Conservation (phyloP, 2,329 filamentous ascomycete genomes). For the Escovopsis sp. region DNA sequence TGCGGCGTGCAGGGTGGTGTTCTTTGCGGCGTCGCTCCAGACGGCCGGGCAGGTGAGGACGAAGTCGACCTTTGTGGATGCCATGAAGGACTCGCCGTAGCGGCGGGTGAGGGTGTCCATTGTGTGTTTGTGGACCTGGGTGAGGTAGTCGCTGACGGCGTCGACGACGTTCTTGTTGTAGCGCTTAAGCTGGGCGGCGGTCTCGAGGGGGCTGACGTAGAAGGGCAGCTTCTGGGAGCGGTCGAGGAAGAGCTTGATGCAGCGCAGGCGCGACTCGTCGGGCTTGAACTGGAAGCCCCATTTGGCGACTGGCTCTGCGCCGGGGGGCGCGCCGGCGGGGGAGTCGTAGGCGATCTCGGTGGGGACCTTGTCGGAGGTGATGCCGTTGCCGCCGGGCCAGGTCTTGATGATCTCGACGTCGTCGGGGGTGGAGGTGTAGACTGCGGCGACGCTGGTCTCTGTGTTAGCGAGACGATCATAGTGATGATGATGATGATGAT, state of each 20-base stretch:
- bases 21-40: slow-evolving; percentile 77
- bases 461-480: no score
- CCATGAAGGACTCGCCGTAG: slow-evolving; percentile 69
- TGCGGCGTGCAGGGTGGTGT: slow-evolving; percentile 63
- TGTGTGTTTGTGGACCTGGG: slow-evolving; percentile 60
- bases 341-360: slow-evolving; percentile 52
- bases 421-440: slow-evolving; percentile 62
- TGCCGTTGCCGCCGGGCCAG: slow-evolving; percentile 72
- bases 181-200: slow-evolving; percentile 58
- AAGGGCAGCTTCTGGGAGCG: slow-evolving; percentile 67
- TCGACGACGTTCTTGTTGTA: slow-evolving; percentile 66
- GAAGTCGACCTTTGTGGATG: slow-evolving; percentile 59
- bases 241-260: slow-evolving; percentile 75
- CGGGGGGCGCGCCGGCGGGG: slow-evolving; percentile 14
- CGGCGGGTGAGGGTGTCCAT: slow-evolving; percentile 61
- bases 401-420: slow-evolving; percentile 74
- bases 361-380: slow-evolving; percentile 78
- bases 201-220: slow-evolving; percentile 66
- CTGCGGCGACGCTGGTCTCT: slow-evolving; percentile 43
- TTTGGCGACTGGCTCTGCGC: slow-evolving; percentile 39
- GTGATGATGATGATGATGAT: no score
- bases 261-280: slow-evolving; percentile 59
- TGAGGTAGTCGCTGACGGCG: slow-evolving; percentile 66
- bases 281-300: slow-evolving; percentile 78
- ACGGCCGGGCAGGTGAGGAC: slow-evolving; percentile 72